Percentiles rank a stretch among this genome's conserved stretches.
These are phyloP conservation scores for Akanthomyces muscarius DNA, from an alignment of 2,329 filamentous ascomycete genomes.

Conservation along the genomic window DNA sequence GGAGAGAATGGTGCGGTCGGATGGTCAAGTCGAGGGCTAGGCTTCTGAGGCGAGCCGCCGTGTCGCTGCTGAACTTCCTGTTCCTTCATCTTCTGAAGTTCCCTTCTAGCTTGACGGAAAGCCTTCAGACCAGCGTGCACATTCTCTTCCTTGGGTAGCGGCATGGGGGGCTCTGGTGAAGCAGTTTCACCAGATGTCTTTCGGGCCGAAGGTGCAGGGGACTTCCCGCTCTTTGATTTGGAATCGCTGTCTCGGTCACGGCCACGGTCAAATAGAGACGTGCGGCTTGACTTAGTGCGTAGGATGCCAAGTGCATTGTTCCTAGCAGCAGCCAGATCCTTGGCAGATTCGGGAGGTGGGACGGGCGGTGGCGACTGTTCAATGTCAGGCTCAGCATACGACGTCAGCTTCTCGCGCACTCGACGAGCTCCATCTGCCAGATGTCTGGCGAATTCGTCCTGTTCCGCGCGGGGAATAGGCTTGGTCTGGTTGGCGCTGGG, in stretches of 20 bases:
- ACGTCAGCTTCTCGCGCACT: conserved; percentile 69
- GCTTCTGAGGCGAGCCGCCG: conserved; percentile 26
- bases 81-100: conserved; percentile 54
- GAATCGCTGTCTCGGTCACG: conserved; percentile 38
- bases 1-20: conserved; percentile 34
- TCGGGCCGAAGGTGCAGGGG: conserved; percentile 36
- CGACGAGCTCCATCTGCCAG: conserved; percentile 66
- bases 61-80: conserved; percentile 44
- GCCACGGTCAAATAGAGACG: conserved; percentile 55
- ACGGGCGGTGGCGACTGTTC: conserved; percentile 29
- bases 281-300: conserved; percentile 62
- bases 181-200: conserved; percentile 28
- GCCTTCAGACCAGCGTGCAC: conserved; percentile 51
- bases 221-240: conserved; percentile 49
- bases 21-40: conserved; percentile 22
- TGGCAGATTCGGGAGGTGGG: conserved; percentile 31
- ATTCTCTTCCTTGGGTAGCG: conserved; percentile 36
- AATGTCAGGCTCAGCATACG: conserved; percentile 61
- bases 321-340: conserved; percentile 32
- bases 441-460: conserved; percentile 69
- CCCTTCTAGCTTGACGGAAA: conserved; percentile 54
- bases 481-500: conserved; percentile 17
- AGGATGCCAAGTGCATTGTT: conserved; percentile 61
- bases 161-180: conserved; percentile 1
- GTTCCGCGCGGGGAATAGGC: conserved; percentile 44